These are phyloP conservation scores for Clavispora carvajalis DNA, from an alignment of 805 yeast genomes.

Conservation along the genomic window DNA sequence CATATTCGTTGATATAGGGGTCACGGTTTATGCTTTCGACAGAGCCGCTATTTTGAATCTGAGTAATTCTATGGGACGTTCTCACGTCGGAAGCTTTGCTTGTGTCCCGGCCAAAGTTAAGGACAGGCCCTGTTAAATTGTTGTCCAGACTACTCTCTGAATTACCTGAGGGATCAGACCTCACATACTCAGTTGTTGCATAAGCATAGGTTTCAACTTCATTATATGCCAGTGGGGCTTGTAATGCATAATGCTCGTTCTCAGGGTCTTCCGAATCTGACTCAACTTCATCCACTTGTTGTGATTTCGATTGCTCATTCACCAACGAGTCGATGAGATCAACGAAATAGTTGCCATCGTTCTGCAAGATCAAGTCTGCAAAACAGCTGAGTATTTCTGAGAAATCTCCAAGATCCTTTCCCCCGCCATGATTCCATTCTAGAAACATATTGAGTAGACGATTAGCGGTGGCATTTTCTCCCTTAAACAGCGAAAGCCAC, in stretches of 20 bases:
- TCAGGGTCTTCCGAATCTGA: conserved; percentile 5
- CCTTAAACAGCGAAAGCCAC: background rate
- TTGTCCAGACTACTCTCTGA: background rate
- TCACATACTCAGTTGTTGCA: background rate
- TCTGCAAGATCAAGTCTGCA: conserved; percentile 74
- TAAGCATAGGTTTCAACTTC: background rate
- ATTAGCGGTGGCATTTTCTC: background rate
- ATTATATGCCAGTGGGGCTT: conserved; percentile 5
- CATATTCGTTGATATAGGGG: too few relatives aligned
- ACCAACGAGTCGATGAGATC: conserved; percentile 69
- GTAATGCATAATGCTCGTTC: conserved; percentile 9
- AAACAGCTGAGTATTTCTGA: conserved; percentile 19
- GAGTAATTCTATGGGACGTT: background rate
- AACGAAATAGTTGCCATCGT: conserved; percentile 73
- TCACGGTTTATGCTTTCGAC: background rate
- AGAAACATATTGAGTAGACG: background rate
- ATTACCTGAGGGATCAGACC: too few relatives aligned
- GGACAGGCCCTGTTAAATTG: too few relatives aligned
- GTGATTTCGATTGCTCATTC: conserved; percentile 1
- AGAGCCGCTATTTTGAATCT: background rate
- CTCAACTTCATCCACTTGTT: conserved; percentile 2
- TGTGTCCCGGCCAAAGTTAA: too few relatives aligned
- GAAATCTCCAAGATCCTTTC: background rate
- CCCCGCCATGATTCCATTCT: background rate
- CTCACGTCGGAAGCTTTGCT: too few relatives aligned